Evolutionary conservation across 2,329 filamentous ascomycete species (phyloP), one percentile per base, ranked within the genome.

Genomic region (Aspergillus candidus): DNA sequence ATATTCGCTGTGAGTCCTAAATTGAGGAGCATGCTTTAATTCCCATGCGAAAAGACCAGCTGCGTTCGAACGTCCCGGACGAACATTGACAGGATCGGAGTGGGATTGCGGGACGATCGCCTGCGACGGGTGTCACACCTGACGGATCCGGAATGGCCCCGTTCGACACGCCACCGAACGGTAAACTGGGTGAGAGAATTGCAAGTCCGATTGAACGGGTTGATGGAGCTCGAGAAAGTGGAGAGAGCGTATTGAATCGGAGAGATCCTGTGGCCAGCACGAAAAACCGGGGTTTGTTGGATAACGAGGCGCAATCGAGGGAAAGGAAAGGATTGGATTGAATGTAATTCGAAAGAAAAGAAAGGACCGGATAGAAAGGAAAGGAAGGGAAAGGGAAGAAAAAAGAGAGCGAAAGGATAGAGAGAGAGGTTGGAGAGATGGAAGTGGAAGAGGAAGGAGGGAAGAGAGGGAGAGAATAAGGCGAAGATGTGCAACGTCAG

Each of bases 1-100:
- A 65, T 67, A 55, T 71, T 64, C 52, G 68, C 68, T 53, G 68
- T 65, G 52, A 69, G 53, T 43, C 67, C 68, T 50, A 71, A 58
- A 51, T 67, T 69, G 47, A 69, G 59, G 43, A 68, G 57, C 67
- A 69, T 70, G 57, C 50, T 62, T 54, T 50, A 7, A 10, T 27
- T 47, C 47, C 53, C 50, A 44, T 41, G 45, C 38, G 44, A 47
- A 41, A 35, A 45, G 36, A 44, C 40, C 42, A 44, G 38, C 47
- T 40, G 41, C 44, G 45, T 33, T 39, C 18, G 36, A 37, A 36
- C 29, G 48, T 32, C 40, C 41, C 46, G 35, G 35, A 31, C 36
- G 34, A 48, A 35, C 52, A 56, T 53, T 41, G 53, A 53, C 43
- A 40, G 37, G 39, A 33, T 40, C 10, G 36, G 36, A 13, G 17